Base-by-base conservation (phyloP, 2,329 filamentous ascomycete species). In the Mycogone perniciosa region DNA sequence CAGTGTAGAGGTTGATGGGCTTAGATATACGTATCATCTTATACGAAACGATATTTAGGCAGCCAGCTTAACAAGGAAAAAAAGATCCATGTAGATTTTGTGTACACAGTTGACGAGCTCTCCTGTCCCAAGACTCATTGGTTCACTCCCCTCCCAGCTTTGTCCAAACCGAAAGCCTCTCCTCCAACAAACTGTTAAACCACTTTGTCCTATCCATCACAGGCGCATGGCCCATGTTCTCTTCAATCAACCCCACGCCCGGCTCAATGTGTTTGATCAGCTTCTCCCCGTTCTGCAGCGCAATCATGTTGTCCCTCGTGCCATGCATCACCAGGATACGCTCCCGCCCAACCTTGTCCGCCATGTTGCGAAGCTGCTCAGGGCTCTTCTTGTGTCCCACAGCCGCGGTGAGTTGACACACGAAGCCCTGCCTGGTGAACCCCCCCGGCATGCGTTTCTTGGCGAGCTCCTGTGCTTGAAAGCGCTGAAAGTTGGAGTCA, bases 241-340 rank as follows among this genome's bases (percentile, higher is more conserved):
- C 81, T n/a, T 84, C 74, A 29, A 89, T 78, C 39, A 79, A 64
- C 33, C 77, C 79, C 53, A 73, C 76, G 3, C 73, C 82, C 1
- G 88, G 87, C 57, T 74, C 54, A 29, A 96, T 61, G 41, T 79
- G 77, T 46, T 81, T 74, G 51, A 86, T 80, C 56, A 96, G 67
- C 65, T 85, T 79, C 61, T 81, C 71, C 0, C 81, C 89, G 63
- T 93, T 87, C 5, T 76, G 76, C 44, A 84, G 74, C 4, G 79
- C 81, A 58, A 96, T 85, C 86, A 96, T 90, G n/a, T 75, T 73
- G 67, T 96, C 90, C 7, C 69, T 68, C 1, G 78, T 84, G 6
- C 90, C 90, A 67, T 95, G 89, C 57, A 92, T 67, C 5, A 95
- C 80, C 59, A 88, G 67, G 56, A 96, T 91, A 31, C 89, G 73